Percentiles rank a stretch among this genome's conserved stretches.
phyloP scores from a whole-genome alignment of 2,329 filamentous ascomycete genomes.

The Chlorencoelia australis region DNA sequence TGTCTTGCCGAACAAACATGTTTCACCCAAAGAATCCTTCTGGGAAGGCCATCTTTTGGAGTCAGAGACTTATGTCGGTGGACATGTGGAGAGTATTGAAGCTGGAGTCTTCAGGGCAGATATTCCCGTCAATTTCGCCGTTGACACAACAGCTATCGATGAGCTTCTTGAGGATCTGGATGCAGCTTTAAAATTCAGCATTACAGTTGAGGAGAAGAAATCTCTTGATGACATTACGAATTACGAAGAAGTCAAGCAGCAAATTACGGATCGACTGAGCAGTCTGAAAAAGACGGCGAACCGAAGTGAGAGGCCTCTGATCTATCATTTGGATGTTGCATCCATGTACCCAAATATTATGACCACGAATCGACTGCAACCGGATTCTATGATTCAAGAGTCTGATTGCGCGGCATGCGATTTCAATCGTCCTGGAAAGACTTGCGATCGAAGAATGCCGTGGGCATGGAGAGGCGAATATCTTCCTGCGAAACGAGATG shows the following conservation, averaged over 20 bases:
- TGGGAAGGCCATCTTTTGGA: slow-evolving; percentile 95
- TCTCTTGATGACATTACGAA: slow-evolving; percentile 69
- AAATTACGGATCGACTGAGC: slow-evolving; percentile 64
- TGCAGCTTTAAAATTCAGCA: slow-evolving; percentile 78
- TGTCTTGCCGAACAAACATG: slow-evolving; percentile 91
- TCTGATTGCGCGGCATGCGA: slow-evolving; percentile 95
- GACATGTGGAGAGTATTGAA: slow-evolving; percentile 98
- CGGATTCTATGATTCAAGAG: slow-evolving; percentile 97
- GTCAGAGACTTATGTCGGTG: slow-evolving; percentile 95
- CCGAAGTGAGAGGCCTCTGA: slow-evolving; percentile 74
- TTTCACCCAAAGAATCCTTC: slow-evolving; percentile 82
- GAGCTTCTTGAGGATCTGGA: slow-evolving; percentile 82
- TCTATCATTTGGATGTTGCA: slow-evolving; percentile 96
- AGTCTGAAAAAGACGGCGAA: slow-evolving; percentile 75
- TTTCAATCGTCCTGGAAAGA: slow-evolving; percentile 96
- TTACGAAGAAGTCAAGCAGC: slow-evolving; percentile 73
- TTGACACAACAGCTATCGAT: slow-evolving; percentile 84
- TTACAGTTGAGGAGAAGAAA: slow-evolving; percentile 76
- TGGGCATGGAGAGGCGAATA: slow-evolving; percentile 99
- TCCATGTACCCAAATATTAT: slow-evolving; percentile 99
- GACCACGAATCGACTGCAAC: slow-evolving; percentile 96
- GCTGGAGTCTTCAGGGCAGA: slow-evolving; percentile 93
- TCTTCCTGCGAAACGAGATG: slow-evolving; percentile 86
- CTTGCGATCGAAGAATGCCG: slow-evolving; percentile 84
- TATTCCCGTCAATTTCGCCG: slow-evolving; percentile 85